Base-by-base conservation (phyloP, 2,329 filamentous ascomycete genomes). In the Aureobasidium sp. region DNA sequence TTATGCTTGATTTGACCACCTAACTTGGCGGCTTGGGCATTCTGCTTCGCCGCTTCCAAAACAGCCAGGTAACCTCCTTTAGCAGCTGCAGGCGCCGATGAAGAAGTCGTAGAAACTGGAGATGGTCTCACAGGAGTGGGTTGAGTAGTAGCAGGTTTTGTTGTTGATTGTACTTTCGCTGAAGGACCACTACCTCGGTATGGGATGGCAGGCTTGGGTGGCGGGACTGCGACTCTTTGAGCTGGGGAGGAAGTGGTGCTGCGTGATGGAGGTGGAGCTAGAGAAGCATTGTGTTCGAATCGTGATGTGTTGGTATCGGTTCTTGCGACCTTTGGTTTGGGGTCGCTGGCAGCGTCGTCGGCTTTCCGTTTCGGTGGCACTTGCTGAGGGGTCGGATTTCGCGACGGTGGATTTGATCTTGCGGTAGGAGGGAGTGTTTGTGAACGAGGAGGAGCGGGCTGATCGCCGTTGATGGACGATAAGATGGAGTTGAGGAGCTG, bases 21-120 rank as follows among this genome's bases (percentile, higher is more conserved):
- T 66, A 82, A 81, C 76, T 84, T 82, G 44, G 76, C 78, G 42
- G 76, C 76, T 65, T 77, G 78, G 68, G 89, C 84, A 13, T 84
- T 86, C 64, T 84, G 83, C 68, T 88, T 85, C 36, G 85, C 89
- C 66, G 87, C 82, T 61, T 86, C 86, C 75, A 92, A 80, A 63
- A 91, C 87, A 68, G 91, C 88, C 41, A 85, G 83, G 71, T 85
- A 92, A 2, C 87, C 86, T 69, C 88, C 89, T 73, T 90, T 90
- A 1, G 85, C 85, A 1, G 81, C 75, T 3, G 76, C 72, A 42
- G 72, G 61, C 70, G 70, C 50, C 3, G 69, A 45, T n/a, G 70
- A 44, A 55, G 66, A 59, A 59, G 64, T 37, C 16, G 61, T 44
- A 6, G 63, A 49, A n/a, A 62, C 36, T 10, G 37, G 48, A 44